phyloP scores from a whole-genome alignment of 2,329 filamentous ascomycete genomes.

The Cladosporium halotolerans region DNA sequence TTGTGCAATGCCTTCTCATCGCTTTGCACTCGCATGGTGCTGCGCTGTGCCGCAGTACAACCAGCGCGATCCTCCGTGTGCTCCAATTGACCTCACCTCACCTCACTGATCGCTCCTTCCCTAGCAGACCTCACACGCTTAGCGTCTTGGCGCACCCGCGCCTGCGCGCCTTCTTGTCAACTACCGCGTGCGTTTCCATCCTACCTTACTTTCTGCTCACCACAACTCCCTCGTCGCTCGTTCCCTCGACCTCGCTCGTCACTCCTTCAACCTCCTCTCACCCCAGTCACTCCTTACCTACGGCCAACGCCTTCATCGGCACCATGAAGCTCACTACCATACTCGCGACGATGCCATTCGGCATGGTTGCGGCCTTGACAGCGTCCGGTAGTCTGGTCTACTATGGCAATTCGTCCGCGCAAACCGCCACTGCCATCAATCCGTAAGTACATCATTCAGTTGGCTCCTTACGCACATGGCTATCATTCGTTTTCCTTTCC shows the following conservation, averaged over 20 bases:
- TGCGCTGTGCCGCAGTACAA: too few relatives aligned
- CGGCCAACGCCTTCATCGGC: slow-evolving; percentile 13
- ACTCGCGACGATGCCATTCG: slow-evolving; percentile 5
- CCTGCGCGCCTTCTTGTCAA: neutral
- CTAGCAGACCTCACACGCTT: neutral
- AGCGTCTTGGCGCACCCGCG: neutral
- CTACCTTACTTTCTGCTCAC: neutral
- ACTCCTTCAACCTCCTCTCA: slow-evolving; percentile 17
- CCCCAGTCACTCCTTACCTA: slow-evolving; percentile 25
- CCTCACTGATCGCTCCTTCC: neutral
- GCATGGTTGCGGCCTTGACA: slow-evolving; percentile 1
- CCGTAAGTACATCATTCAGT: slow-evolving; percentile 1
- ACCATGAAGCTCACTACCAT: slow-evolving; percentile 15
- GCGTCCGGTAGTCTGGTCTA: neutral
- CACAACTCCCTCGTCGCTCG: slow-evolving; percentile 9
- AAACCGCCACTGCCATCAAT: neutral
- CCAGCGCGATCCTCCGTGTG: too few relatives aligned
- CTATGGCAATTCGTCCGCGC: slow-evolving; percentile 1
- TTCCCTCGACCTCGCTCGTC: neutral
- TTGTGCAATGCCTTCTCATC: too few relatives aligned
- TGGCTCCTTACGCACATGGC: neutral
- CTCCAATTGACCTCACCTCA: neutral
- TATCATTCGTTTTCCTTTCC: neutral
- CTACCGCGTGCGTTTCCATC: neutral
- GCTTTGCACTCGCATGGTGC: too few relatives aligned